Evolutionary conservation across 768 basidiomycete genomes (phyloP).

Genomic region (Leucogyrophana mollusca): DNA sequence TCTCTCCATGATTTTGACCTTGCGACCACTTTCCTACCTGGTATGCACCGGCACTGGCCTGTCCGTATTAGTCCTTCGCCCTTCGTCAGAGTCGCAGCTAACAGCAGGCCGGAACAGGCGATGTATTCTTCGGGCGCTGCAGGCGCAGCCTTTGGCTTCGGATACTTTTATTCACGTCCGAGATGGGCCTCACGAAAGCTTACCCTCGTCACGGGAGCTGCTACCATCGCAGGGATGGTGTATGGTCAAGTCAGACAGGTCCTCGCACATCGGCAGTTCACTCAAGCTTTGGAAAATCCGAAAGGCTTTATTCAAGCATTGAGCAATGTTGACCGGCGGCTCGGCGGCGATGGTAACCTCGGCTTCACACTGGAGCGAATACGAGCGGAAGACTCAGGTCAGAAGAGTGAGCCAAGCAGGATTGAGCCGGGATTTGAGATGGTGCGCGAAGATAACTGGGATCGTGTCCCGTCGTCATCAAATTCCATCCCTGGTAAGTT

Average conservation of each 20-base stretch:
- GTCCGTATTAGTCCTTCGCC: slow-evolving; percentile 31
- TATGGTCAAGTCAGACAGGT: slow-evolving; percentile 32
- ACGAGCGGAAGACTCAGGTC: slow-evolving; percentile 12
- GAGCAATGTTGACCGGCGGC: slow-evolving; percentile 27
- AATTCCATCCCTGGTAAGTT: slow-evolving; percentile 14
- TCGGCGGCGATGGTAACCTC: slow-evolving; percentile 29
- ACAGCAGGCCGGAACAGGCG: slow-evolving; percentile 9
- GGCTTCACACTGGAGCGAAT: slow-evolving; percentile 24
- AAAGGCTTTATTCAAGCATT: slow-evolving; percentile 28
- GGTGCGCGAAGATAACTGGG: slow-evolving; percentile 17
- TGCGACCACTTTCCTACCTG: slow-evolving; percentile 53
- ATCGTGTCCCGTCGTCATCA: slow-evolving; percentile 1
- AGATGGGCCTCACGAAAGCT: slow-evolving; percentile 25
- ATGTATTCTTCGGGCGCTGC: slow-evolving; percentile 21
- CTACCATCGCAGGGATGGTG: slow-evolving; percentile 26
- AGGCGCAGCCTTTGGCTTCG: slow-evolving; percentile 24
- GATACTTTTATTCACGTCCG: slow-evolving; percentile 23
- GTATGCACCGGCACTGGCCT: slow-evolving; percentile 42
- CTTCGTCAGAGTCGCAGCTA: slow-evolving; percentile 3
- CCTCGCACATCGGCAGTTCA: slow-evolving; percentile 26
- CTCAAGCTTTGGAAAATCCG: slow-evolving; percentile 29
- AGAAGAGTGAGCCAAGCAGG: slow-evolving; percentile 1
- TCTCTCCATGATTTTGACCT: slow-evolving; percentile 53
- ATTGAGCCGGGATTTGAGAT: slow-evolving; percentile 7
- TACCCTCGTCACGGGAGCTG: slow-evolving; percentile 19